phyloP scores from a whole-genome alignment of 192 early-diverging fungal species.

The Phlyctochytrium arcticum region DNA sequence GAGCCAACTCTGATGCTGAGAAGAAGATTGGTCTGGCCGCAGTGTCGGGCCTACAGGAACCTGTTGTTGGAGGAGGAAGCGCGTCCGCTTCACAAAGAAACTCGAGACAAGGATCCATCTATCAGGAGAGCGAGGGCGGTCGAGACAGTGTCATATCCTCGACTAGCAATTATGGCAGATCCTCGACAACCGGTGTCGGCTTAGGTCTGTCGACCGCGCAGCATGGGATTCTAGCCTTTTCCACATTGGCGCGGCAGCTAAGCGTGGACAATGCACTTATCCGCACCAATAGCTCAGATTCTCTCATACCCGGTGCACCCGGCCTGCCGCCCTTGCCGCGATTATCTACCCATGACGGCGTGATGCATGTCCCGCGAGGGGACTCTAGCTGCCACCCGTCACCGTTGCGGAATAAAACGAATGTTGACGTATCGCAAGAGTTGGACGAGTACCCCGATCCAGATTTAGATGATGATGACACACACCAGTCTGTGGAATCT shows the following conservation, averaged over 20 bases:
- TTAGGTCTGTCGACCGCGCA: not conserved
- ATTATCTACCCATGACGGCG: no score
- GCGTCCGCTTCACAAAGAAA: not conserved
- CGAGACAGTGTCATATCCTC: not conserved
- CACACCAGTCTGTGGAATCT: no score
- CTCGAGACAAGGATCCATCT: not conserved
- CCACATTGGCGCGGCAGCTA: not conserved
- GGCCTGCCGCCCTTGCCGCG: no score
- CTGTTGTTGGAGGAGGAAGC: not conserved
- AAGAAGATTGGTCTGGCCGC: not conserved
- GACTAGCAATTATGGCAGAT: not conserved
- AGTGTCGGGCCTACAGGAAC: not conserved
- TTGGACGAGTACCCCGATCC: not conserved
- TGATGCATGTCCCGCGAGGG: no score
- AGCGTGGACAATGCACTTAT: not conserved
- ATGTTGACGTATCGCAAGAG: no score
- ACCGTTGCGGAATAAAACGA: no score
- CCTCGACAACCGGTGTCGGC: not conserved
- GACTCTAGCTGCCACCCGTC: no score
- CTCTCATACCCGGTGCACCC: no score
- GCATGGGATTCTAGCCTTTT: not conserved
- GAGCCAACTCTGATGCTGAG: not conserved
- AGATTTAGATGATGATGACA: not conserved
- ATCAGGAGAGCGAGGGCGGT: not conserved
- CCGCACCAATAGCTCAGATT: no score